phyloP scores from a whole-genome alignment of 345 rosid genomes.

The Eucalyptus curtisii region DNA sequence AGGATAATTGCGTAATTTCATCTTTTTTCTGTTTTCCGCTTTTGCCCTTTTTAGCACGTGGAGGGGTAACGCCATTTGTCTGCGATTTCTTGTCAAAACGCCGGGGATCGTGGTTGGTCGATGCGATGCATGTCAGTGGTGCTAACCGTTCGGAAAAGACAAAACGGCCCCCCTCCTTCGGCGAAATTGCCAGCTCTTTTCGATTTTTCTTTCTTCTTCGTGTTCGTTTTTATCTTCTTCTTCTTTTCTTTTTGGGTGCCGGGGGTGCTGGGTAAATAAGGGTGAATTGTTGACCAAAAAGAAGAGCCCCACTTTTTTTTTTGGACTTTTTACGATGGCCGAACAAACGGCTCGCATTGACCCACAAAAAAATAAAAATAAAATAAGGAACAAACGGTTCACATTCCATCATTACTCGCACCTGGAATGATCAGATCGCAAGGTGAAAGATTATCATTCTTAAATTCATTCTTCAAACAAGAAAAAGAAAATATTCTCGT shows the following conservation, averaged over 20 bases:
- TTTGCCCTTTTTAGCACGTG: background rate
- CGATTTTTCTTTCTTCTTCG: background rate
- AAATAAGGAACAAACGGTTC: background rate
- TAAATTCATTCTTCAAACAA: too few relatives aligned
- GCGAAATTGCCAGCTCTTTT: background rate
- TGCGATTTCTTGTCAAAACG: background rate
- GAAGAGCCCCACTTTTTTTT: background rate
- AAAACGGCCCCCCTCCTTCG: background rate
- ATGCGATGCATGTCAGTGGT: background rate
- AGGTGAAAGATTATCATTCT: too few relatives aligned
- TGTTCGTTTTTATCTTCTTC: too few relatives aligned
- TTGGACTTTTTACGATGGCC: background rate
- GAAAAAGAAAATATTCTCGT: too few relatives aligned
- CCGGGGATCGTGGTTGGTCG: background rate
- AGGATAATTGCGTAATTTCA: conserved; percentile 9
- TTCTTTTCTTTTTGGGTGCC: background rate
- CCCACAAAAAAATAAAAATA: too few relatives aligned
- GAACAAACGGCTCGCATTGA: background rate
- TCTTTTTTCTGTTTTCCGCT: background rate
- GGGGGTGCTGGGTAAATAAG: background rate
- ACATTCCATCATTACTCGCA: background rate
- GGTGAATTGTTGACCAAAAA: background rate
- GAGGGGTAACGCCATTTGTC: background rate
- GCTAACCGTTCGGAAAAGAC: background rate
- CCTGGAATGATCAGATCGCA: background rate